Evolutionary conservation across 1,139 yeast genomes (phyloP).

Genomic region (Saccharomyces pastorianus): DNA sequence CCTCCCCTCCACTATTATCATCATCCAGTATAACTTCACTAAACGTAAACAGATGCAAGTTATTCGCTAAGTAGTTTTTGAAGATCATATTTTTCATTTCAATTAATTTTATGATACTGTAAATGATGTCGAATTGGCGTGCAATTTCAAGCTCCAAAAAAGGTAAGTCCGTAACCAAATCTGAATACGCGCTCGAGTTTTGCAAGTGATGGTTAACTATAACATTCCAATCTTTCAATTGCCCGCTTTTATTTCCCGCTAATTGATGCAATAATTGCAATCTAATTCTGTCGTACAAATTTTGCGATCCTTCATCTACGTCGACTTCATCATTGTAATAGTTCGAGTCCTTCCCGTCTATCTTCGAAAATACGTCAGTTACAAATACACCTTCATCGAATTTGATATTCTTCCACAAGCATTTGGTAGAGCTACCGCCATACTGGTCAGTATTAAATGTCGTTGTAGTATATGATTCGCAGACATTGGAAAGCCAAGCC

Average conservation of each 20-base stretch:
- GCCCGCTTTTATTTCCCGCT: constrained; percentile 27
- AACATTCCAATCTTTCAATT: constrained; percentile 38
- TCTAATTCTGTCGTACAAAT: constrained; percentile 23
- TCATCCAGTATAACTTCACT: constrained; percentile 17
- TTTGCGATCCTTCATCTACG: constrained; percentile 14
- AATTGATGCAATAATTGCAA: constrained; percentile 35
- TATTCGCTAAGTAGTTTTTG: constrained; percentile 31
- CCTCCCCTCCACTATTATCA: constrained; percentile 4
- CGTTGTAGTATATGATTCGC: constrained; percentile 23
- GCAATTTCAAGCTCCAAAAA: constrained; percentile 28
- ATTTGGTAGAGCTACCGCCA: constrained; percentile 13
- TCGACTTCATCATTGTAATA: constrained; percentile 6
- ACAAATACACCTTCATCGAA: constrained; percentile 26
- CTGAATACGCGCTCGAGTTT: constrained; percentile 21
- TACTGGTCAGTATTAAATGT: constrained; percentile 5
- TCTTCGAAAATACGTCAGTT: constrained; percentile 13
- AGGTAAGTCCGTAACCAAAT: constrained; percentile 35
- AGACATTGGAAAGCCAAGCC: constrained; percentile 30
- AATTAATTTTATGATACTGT: constrained; percentile 35
- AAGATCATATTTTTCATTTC: constrained; percentile 29
- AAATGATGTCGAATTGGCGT: constrained; percentile 40
- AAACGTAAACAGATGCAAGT: constrained; percentile 26
- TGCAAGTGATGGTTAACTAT: constrained; percentile 43
- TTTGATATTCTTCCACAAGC: constrained; percentile 24
- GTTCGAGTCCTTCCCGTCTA: constrained; percentile 1